Evolutionary conservation across 805 yeast genomes (phyloP), one percentile per base, ranked within the genome.

Genomic region (Nakazawaea anatomiae): DNA sequence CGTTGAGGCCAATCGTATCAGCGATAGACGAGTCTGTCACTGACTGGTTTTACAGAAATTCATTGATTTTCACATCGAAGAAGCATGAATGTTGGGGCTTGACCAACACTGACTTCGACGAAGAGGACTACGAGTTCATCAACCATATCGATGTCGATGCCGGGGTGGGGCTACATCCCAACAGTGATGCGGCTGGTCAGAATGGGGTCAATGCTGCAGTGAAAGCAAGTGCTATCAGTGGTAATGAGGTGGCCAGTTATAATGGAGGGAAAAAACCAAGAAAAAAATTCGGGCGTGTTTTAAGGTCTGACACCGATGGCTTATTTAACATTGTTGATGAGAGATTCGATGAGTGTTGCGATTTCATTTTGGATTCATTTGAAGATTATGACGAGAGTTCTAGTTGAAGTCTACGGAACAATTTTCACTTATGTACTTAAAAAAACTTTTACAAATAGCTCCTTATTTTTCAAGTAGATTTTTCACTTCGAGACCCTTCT

Each of bases 1-100:
- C 77, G n/a, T 71, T 92, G 59, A 80, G 87, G 56, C 83, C 96
- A 2, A 75, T 92, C 43, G 89, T 89, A 4, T 91, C 97, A 5
- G 77, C 89, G 28, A 82, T 90, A 60, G 98, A 92, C 65, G 98
- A 94, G 66, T 80, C 86, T 7, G 77, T 91, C 69, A 79, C 87
- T 14, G 97, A 91, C 61, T 91, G 97, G 97, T 94, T 83, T 67
- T 90, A 82, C 70, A 82, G 83, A 56, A 86, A 88, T 60, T 89
- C 97, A 1, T 76, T 92, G 30, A 79, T 92, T 0, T 91, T 90
- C 66, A 81, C 97, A 4, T 76, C 89, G 47, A 70, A 74, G 48
- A 76, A 76, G 52, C 95, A 94, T 65, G 73, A 86, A 5, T 86
- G 94, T 57, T 92, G 97, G 97, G 85, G 82, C 30, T 67, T 60